Evolutionary conservation across 345 rosid species (phyloP), one percentile per base, ranked within the genome.

Genomic region (Dovyalis caffra): DNA sequence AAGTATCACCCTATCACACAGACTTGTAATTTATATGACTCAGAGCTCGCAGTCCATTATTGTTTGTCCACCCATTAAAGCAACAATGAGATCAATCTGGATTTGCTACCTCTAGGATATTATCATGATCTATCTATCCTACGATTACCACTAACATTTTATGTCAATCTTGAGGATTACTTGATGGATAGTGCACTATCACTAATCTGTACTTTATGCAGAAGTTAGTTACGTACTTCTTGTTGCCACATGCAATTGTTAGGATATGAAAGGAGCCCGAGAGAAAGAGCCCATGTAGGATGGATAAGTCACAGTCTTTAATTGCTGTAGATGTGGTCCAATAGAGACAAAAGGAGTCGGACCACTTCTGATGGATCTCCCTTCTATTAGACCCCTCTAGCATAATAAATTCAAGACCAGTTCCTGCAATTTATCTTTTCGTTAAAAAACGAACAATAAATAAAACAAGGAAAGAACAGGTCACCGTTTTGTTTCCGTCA

Each of bases 281-380:
- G 45, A 68, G 43, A 25, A 38, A 21, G 14, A 31, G 32, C 47
- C 63, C 15, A 16, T 40, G 32, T 26, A 38, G 12, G 3, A 34
- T 3, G 57, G 69, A 40, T 8, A 12, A 20, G 79, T 69, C 79
- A 12, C 31, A 25, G 21, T 76, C 78, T 18, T 28, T 4, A 49
- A n/a, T 72, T 33, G 66, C 75, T 58, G 71, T 79, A 47, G 67
- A n/a, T 16, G 81, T 66, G 81, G 76, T 77, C 82, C 78, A 69
- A 23, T 2, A n/a, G 58, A 31, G 21, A 21, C 32, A 28, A 5
- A 23, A 23, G 60, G 29, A 9, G 60, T 33, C 33, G 85, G 87
- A 76, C 81, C 83, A 70, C 77, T 60, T 33, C 63, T 53, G 29
- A 51, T 29, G 28, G 63, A 26, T 40, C 57, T 58, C 10, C 28